These are phyloP conservation scores for Penicillium sclerotigenum DNA, from an alignment of 2,329 filamentous ascomycete species.

Conservation along the genomic window DNA sequence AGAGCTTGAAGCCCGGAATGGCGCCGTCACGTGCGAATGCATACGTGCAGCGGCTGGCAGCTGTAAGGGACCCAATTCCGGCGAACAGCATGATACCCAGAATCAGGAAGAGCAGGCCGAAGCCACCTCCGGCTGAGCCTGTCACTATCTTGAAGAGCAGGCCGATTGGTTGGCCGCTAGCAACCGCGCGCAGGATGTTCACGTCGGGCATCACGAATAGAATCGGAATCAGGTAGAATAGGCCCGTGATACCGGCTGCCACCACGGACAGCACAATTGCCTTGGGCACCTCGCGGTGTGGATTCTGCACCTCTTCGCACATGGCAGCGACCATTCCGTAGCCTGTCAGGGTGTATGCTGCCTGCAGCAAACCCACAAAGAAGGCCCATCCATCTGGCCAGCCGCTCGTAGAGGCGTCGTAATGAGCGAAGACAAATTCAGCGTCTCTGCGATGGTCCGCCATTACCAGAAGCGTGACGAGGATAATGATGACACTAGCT, in stretches of 20 bases:
- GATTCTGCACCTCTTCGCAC: slow-evolving; percentile 70
- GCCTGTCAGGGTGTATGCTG: slow-evolving; percentile 50
- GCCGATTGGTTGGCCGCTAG: slow-evolving; percentile 73
- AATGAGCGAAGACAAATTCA: slow-evolving; percentile 66
- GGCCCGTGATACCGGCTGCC: slow-evolving; percentile 62
- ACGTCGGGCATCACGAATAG: slow-evolving; percentile 73
- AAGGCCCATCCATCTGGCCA: slow-evolving; percentile 70
- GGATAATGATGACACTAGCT: slow-evolving; percentile 64
- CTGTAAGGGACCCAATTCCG: slow-evolving; percentile 70
- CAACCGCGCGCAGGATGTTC: slow-evolving; percentile 58
- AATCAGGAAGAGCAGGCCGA: slow-evolving; percentile 71
- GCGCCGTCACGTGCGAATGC: slow-evolving; percentile 73
- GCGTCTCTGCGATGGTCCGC: slow-evolving; percentile 56
- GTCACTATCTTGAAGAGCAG: slow-evolving; percentile 73
- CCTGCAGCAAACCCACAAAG: slow-evolving; percentile 68
- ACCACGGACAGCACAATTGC: slow-evolving; percentile 68
- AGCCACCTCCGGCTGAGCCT: slow-evolving; percentile 68
- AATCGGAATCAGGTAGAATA: slow-evolving; percentile 68
- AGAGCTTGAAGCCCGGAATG: slow-evolving; percentile 66
- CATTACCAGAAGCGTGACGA: slow-evolving; percentile 62
- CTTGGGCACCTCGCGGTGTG: slow-evolving; percentile 65
- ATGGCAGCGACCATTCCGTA: slow-evolving; percentile 71
- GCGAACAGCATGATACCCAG: slow-evolving; percentile 75
- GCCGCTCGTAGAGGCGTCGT: slow-evolving; percentile 62
- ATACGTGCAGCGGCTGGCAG: slow-evolving; percentile 70